Conservation (phyloP, 257 asterid genomes). For the Henckelia pumila region DNA sequence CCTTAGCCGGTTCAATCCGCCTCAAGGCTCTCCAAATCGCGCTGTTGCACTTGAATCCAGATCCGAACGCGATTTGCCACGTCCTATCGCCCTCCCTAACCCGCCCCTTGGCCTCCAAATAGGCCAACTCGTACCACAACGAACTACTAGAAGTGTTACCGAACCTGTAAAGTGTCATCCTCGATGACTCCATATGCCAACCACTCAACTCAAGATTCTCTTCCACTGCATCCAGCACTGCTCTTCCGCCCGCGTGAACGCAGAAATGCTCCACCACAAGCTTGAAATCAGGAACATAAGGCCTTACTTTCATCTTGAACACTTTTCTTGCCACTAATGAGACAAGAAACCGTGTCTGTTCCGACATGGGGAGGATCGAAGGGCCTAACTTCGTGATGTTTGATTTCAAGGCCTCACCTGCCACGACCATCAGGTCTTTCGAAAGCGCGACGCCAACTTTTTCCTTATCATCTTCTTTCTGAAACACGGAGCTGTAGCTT, state of each 20-base stretch:
- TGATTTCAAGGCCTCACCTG: slow-evolving; percentile 51
- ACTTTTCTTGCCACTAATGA: slow-evolving; percentile 50
- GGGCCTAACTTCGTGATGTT: slow-evolving; percentile 52
- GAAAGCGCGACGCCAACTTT: slow-evolving; percentile 41
- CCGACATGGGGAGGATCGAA: slow-evolving; percentile 64
- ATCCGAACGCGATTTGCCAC: slow-evolving; percentile 61
- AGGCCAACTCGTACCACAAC: slow-evolving; percentile 52
- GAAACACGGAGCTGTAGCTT: slow-evolving; percentile 60
- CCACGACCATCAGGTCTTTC: slow-evolving; percentile 51
- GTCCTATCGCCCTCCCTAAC: slow-evolving; percentile 42
- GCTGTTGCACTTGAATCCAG: slow-evolving; percentile 56
- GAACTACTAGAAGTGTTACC: slow-evolving; percentile 56
- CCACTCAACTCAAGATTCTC: slow-evolving; percentile 42
- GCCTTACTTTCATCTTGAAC: slow-evolving; percentile 42
- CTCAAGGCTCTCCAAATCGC: slow-evolving; percentile 51
- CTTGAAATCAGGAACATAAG: slow-evolving; percentile 50
- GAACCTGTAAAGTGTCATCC: slow-evolving; percentile 53
- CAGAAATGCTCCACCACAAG: slow-evolving; percentile 54
- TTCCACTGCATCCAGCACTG: slow-evolving; percentile 46
- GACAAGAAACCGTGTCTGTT: slow-evolving; percentile 47
- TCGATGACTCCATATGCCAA: slow-evolving; percentile 61
- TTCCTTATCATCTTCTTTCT: slow-evolving; percentile 47
- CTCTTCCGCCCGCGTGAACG: slow-evolving; percentile 54
- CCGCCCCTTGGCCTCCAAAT: slow-evolving; percentile 51
- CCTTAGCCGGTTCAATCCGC: slow-evolving; percentile 42